These are phyloP conservation scores for Acer saccharum DNA, from an alignment of 345 rosid genomes.

Conservation along the genomic window DNA sequence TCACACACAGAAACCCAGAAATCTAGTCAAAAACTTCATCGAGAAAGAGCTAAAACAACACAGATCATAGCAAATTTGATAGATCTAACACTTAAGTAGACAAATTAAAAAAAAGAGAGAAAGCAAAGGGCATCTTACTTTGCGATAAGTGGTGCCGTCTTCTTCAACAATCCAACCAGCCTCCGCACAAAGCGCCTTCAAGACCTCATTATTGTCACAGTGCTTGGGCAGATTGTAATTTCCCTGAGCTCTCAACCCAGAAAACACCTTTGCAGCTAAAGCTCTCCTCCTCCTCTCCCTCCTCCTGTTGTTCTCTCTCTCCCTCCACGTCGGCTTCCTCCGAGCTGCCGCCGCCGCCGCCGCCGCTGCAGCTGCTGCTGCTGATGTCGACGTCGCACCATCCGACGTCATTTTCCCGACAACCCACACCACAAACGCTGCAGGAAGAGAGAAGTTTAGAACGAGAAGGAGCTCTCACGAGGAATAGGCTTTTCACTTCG, in stretches of 20 bases:
- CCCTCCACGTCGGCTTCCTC: constrained; percentile 98
- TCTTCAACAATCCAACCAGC: constrained; percentile 98
- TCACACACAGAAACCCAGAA: constrained; percentile 7
- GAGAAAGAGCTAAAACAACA: background rate
- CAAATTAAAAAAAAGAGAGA: background rate
- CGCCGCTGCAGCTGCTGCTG: constrained; percentile 31
- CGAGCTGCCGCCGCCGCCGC: constrained; percentile 9
- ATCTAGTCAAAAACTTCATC: background rate
- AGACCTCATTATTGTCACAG: constrained; percentile 92
- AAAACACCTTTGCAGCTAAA: constrained; percentile 80
- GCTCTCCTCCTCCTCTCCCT: constrained; percentile 95
- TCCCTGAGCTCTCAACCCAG: constrained; percentile 92
- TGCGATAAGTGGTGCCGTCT: constrained; percentile 94
- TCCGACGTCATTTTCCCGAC: constrained; percentile 76
- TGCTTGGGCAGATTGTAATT: constrained; percentile 86
- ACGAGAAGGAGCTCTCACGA: constrained; percentile 46
- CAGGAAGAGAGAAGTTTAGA: constrained; percentile 4
- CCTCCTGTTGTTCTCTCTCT: constrained; percentile 93
- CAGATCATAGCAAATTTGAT: background rate
- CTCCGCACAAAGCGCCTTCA: constrained; percentile 86
- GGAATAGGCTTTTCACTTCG: constrained; percentile 52
- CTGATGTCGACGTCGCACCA: constrained; percentile 82
- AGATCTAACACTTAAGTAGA: constrained; percentile 29
- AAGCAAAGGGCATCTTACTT: constrained; percentile 45
- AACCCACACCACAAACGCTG: background rate